Evolutionary conservation across 2,329 filamentous ascomycete genomes (phyloP).

Genomic region (Penicillium hordei): DNA sequence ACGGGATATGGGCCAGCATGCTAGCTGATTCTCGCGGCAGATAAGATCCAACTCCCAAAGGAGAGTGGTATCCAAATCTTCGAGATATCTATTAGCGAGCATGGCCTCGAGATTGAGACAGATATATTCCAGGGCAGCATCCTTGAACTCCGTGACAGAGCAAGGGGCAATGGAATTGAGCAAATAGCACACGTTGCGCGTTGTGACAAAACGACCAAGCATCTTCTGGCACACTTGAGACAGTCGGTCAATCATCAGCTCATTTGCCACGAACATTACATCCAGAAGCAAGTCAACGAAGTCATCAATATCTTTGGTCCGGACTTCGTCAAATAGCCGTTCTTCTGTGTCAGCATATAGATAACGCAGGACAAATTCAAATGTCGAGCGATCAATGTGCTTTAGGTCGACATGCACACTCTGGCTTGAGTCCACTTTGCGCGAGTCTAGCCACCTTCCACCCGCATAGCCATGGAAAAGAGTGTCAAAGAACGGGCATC

Average conservation of each 20-base stretch:
- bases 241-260: slow-evolving; percentile 89
- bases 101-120: slow-evolving; percentile 88
- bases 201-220: slow-evolving; percentile 79
- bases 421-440: slow-evolving; percentile 53
- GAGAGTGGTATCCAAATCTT: slow-evolving; percentile 82
- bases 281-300: slow-evolving; percentile 89
- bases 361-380: slow-evolving; percentile 74
- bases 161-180: slow-evolving; percentile 85
- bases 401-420: slow-evolving; percentile 73
- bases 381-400: slow-evolving; percentile 72
- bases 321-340: slow-evolving; percentile 77
- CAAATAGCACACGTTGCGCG: slow-evolving; percentile 79
- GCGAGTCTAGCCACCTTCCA: slow-evolving; percentile 77
- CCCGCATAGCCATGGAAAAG: slow-evolving; percentile 85
- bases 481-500: slow-evolving; percentile 89
- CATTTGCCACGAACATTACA: slow-evolving; percentile 85
- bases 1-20: slow-evolving; percentile 72
- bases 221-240: slow-evolving; percentile 85
- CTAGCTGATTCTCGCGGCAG: slow-evolving; percentile 78
- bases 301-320: slow-evolving; percentile 70
- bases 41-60: slow-evolving; percentile 75
- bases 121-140: slow-evolving; percentile 84
- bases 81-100: slow-evolving; percentile 82
- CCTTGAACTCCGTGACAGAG: slow-evolving; percentile 80
- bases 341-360: slow-evolving; percentile 80